Evolutionary conservation across 352 stramenopile genomes (phyloP).

Genomic region (Peronospora farinosa): DNA sequence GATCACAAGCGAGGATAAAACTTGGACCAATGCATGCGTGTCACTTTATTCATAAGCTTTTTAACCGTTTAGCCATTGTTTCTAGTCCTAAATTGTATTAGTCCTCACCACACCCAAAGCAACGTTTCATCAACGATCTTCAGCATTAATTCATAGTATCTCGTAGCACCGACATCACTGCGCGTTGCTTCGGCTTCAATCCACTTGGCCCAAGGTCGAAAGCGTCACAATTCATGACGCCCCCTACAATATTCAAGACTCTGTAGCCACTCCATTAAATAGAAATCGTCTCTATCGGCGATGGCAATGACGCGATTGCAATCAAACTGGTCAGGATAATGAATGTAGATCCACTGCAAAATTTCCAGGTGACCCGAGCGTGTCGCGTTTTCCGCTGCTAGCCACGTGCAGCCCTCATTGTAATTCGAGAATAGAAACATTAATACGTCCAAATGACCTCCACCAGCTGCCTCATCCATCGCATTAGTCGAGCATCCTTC

Average conservation of each 20-base stretch:
- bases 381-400: constrained; percentile 24
- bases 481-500: constrained; percentile 33
- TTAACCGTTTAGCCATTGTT: no score
- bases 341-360: constrained; percentile 24
- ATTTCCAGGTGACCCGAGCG: constrained; percentile 21
- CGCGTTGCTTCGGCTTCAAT: not conserved
- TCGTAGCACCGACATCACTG: not conserved
- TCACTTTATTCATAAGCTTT: no score
- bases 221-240: not conserved
- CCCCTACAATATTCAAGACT: constrained; percentile 15
- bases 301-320: constrained; percentile 25
- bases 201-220: not conserved
- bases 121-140: no score
- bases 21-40: no score
- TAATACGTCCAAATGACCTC: constrained; percentile 32
- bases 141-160: no score
- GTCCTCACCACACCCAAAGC: no score
- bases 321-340: constrained; percentile 28
- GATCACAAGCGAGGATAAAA: no score
- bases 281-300: constrained; percentile 28
- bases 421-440: constrained; percentile 24
- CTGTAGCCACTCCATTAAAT: constrained; percentile 31
- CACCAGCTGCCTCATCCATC: constrained; percentile 33
- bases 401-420: constrained; percentile 25
- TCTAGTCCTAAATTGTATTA: no score